Evolutionary conservation across 2,329 filamentous ascomycete genomes (phyloP).

Genomic region (Sarocladiaceae sp.): DNA sequence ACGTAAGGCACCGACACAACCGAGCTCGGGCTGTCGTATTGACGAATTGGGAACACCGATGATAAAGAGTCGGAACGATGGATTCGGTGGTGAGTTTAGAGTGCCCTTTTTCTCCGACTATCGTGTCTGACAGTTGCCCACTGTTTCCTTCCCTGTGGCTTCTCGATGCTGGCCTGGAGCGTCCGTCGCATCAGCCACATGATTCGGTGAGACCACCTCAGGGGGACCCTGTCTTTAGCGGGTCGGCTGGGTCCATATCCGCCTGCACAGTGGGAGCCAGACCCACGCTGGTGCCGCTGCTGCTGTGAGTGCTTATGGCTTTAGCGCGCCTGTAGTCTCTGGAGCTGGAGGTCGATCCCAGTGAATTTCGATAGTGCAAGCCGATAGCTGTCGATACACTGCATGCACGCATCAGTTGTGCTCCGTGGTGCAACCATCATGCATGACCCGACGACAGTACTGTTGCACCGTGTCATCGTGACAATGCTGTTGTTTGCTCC

Average conservation of each 20-base stretch:
- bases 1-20: neutral
- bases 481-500: too few species aligned
- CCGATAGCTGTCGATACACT: too few species aligned
- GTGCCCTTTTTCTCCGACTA: neutral
- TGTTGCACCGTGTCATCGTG: too few species aligned
- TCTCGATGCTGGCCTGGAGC: neutral
- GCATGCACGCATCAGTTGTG: too few species aligned
- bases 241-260: neutral
- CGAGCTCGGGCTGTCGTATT: neutral
- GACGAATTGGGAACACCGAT: too few species aligned
- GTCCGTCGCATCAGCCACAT: constrained; percentile 1
- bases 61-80: too few species aligned
- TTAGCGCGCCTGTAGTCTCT: neutral
- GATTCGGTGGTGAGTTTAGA: too few species aligned
- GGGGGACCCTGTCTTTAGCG: neutral
- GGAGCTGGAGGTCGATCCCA: neutral
- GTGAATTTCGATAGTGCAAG: neutral
- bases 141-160: constrained; percentile 1
- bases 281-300: neutral
- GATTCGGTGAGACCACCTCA: neutral
- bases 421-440: neutral
- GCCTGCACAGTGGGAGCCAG: neutral
- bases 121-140: neutral
- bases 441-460: too few species aligned
- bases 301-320: neutral